Base-by-base conservation (phyloP, 768 basidiomycete species). In the Hygrophoropsis aurantiaca region DNA sequence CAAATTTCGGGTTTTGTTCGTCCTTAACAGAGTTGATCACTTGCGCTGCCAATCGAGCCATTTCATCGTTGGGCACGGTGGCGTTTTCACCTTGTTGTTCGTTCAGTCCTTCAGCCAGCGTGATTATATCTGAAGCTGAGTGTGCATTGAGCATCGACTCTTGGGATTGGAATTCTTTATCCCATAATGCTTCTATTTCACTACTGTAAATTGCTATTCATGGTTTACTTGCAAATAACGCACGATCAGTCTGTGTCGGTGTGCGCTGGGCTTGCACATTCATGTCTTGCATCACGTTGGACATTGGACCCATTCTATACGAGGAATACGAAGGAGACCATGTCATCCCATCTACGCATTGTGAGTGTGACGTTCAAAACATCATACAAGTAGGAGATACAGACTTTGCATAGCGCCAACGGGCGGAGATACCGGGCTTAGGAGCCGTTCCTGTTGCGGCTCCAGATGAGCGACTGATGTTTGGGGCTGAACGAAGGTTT, bases 1-100 rank as follows among this genome's bases (percentile, higher is more conserved):
- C 76, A 58, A 97, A 93, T 62, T 95, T 97, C 27, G 84, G 81
- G 59, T 90, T 92, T 58, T 78, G 74, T 45, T 89, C 88, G 48
- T 84, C 68, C 58, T 79, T 74, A 38, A 94, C 79, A n/a, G 85
- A 76, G 34, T 90, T 81, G 45, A 95, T 70, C 32, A 95, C 77
- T 35, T 83, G 69, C 8, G 81, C 90, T 10, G 93, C 93, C 7
- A 90, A 86, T 23, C 80, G 78, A 2, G 92, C 85, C 38, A 95
- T 81, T 38, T 89, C 84, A 54, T 93, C 89, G 2, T 56, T 7
- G 55, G 58, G 37, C 24, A 50, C 53, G 60, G 58, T 47, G 61
- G 56, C 1, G 47, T 66, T 58, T 32, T 68, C 58, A 46, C 60
- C 51, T 1, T 49, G 48, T 13, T 52, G 45, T 25, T 56, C 51